phyloP scores from a whole-genome alignment of 352 stramenopile species.

The Phytopythium sindhum region DNA sequence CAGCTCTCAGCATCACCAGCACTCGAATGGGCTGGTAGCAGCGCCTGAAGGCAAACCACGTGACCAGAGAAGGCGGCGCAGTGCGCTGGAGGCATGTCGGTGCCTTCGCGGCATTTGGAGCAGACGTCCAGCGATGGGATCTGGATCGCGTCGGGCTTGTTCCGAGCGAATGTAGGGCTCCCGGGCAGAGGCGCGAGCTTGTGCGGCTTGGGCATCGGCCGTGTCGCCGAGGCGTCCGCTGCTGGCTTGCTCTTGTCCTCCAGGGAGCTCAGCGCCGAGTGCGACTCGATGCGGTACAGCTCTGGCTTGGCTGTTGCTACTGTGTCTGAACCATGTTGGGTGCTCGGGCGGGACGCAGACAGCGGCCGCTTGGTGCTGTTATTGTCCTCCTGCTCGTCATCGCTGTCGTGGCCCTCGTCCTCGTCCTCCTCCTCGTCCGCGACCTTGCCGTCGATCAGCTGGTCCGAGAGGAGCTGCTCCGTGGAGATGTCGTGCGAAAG shows the following conservation, averaged over 20 bases:
- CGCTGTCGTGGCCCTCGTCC: constrained; percentile 10
- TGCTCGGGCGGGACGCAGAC: neutral
- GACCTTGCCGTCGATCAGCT: constrained; percentile 61
- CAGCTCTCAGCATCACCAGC: neutral
- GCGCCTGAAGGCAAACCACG: constrained; percentile 25
- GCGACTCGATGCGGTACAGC: constrained; percentile 66
- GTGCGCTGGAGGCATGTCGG: constrained; percentile 56
- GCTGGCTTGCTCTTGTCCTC: constrained; percentile 16
- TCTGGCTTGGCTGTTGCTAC: constrained; percentile 5
- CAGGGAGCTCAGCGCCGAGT: constrained; percentile 56
- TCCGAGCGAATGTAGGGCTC: constrained; percentile 7
- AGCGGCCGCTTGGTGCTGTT: constrained; percentile 14
- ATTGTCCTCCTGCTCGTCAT: constrained; percentile 28
- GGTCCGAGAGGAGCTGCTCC: constrained; percentile 59
- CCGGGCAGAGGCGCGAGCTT: constrained; percentile 23
- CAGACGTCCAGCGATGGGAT: constrained; percentile 16
- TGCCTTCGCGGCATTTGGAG: constrained; percentile 31
- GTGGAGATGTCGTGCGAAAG: constrained; percentile 69
- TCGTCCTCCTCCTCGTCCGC: constrained; percentile 48
- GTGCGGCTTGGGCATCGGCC: constrained; percentile 14
- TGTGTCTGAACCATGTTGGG: neutral
- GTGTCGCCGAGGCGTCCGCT: neutral
- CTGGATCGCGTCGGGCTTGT: neutral
- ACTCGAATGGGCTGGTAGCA: constrained; percentile 14
- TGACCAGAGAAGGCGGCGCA: constrained; percentile 57